Percentiles rank a stretch among this genome's conserved stretches.
Conservation (phyloP, 306 rosid species). For the Cotoneaster glaucophyllus region DNA sequence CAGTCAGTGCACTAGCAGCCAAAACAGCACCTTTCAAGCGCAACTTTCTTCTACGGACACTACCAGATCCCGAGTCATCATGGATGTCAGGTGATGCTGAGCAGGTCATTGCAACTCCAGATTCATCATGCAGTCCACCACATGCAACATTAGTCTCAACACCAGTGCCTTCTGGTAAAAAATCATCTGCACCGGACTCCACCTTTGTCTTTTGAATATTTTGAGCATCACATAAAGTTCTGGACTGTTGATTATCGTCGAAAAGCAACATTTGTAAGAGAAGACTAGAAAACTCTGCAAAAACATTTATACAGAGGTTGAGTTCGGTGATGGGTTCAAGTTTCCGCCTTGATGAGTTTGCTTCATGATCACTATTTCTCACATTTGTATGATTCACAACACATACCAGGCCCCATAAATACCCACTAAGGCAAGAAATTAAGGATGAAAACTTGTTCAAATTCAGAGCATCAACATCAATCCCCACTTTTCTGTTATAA, state of each 20-base stretch:
- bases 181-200: constrained; percentile 18
- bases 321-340: constrained; percentile 36
- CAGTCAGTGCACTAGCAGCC: constrained; percentile 41
- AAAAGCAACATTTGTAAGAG: constrained; percentile 40
- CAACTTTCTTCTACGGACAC: constrained; percentile 20
- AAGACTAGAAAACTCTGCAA: constrained; percentile 35
- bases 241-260: constrained; percentile 25
- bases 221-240: constrained; percentile 31
- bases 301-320: constrained; percentile 37
- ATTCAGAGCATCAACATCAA: constrained; percentile 19
- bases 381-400: constrained; percentile 29
- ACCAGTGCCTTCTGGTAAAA: constrained; percentile 8
- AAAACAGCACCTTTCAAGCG: constrained; percentile 28
- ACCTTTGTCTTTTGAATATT: constrained; percentile 20
- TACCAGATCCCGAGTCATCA: constrained; percentile 19
- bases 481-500: constrained; percentile 27
- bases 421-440: constrained; percentile 61
- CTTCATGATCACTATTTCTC: constrained; percentile 23
- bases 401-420: constrained; percentile 67
- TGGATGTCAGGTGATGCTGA: constrained; percentile 25
- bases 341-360: constrained; percentile 33
- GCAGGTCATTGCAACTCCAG: constrained; percentile 28
- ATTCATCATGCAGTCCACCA: constrained; percentile 13
- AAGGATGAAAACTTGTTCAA: constrained; percentile 51
- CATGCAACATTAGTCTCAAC: constrained; percentile 26